A percentile compares a stretch with the other conserved stretches of the same genome.
Evolutionary conservation across 257 asterid species (phyloP).

Genomic region (Orobanche coerulescens): DNA sequence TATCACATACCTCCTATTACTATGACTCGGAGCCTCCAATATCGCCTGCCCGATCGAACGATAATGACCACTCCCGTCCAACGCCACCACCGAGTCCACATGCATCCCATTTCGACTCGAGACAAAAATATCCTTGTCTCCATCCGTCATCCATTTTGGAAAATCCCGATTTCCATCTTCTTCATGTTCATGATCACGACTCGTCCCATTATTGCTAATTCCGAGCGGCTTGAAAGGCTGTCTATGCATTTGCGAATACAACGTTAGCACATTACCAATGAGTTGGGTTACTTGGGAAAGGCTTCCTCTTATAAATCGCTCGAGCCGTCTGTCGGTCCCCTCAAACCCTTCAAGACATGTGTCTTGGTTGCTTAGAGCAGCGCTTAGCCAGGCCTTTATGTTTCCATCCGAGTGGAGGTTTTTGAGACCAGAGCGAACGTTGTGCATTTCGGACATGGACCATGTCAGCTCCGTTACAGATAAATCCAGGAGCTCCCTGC

Average conservation of each 20-base stretch:
- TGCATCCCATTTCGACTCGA: constrained; percentile 47
- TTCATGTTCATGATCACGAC: background rate
- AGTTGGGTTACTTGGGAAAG: constrained; percentile 80
- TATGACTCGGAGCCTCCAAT: constrained; percentile 56
- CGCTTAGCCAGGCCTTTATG: constrained; percentile 93
- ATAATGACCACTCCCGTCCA: constrained; percentile 68
- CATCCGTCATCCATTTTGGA: constrained; percentile 78
- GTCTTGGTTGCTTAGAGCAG: constrained; percentile 93
- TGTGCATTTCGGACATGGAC: constrained; percentile 71
- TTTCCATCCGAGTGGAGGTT: constrained; percentile 46
- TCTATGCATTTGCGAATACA: constrained; percentile 57
- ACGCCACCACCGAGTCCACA: constrained; percentile 60
- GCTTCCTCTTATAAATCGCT: constrained; percentile 56
- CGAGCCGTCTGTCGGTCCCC: constrained; percentile 75
- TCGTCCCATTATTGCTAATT: constrained; percentile 4
- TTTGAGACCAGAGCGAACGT: constrained; percentile 41
- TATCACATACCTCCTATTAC: constrained; percentile 69
- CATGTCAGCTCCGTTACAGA: constrained; percentile 80
- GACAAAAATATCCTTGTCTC: constrained; percentile 43
- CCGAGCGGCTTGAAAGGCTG: constrained; percentile 47
- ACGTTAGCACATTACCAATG: constrained; percentile 61
- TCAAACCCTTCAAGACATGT: constrained; percentile 93
- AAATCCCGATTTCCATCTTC: constrained; percentile 19
- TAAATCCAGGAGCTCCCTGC: constrained; percentile 87
- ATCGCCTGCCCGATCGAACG: constrained; percentile 64